These are phyloP conservation scores for Iodosphaeria phyllophila DNA, from an alignment of 2,329 filamentous ascomycete genomes.

Conservation along the genomic window DNA sequence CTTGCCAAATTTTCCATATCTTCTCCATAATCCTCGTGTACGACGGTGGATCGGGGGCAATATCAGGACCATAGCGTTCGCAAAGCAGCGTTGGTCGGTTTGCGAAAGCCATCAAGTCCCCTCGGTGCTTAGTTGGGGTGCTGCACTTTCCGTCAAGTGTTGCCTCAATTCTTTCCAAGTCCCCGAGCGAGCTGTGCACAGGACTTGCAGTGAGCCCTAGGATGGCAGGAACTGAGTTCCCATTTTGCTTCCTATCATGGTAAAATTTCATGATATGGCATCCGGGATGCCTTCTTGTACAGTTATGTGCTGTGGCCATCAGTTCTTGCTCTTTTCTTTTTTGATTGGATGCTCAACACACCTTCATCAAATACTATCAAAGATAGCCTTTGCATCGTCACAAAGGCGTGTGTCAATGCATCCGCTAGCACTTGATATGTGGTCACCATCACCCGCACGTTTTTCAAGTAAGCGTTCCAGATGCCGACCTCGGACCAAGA, in stretches of 20 bases:
- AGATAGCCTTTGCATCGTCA: constrained; percentile 41
- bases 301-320: constrained; percentile 48
- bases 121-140: constrained; percentile 48
- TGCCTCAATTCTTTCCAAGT: constrained; percentile 42
- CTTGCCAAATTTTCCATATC: constrained; percentile 20
- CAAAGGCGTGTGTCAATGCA: constrained; percentile 56
- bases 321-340: not conserved
- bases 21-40: constrained; percentile 19
- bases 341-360: constrained; percentile 12
- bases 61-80: constrained; percentile 12
- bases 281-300: constrained; percentile 41
- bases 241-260: constrained; percentile 22
- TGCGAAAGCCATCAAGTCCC: constrained; percentile 49
- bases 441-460: constrained; percentile 55
- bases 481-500: constrained; percentile 48
- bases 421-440: constrained; percentile 61
- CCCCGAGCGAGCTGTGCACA: constrained; percentile 33
- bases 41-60: too few relatives aligned
- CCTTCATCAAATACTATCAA: constrained; percentile 76
- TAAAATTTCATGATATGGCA: constrained; percentile 62
- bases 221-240: constrained; percentile 37
- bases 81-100: constrained; percentile 40
- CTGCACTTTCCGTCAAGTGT: constrained; percentile 52
- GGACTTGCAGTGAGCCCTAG: constrained; percentile 72
- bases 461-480: constrained; percentile 49